phyloP scores from a whole-genome alignment of 2,329 filamentous ascomycete species.

The Xylariaceae sp. region DNA sequence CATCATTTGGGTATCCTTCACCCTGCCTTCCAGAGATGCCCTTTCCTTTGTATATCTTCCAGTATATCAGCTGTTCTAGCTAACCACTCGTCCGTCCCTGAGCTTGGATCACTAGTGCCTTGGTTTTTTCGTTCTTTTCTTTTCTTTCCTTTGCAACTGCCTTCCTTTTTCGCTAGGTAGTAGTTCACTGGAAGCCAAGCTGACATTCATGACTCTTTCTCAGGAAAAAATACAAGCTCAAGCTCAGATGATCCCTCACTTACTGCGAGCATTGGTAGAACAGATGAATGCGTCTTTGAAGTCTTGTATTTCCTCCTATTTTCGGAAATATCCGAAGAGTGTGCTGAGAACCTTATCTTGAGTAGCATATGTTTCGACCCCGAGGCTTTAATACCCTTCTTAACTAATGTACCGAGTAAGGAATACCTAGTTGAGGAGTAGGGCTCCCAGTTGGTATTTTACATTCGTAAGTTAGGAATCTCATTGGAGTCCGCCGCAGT shows the following conservation, averaged over 20 bases:
- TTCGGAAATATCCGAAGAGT: background rate
- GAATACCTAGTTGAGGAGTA: background rate
- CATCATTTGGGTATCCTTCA: too few species aligned
- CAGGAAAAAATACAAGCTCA: background rate
- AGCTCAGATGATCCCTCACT: background rate
- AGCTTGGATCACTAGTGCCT: too few species aligned
- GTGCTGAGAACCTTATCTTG: slow-evolving; percentile 10
- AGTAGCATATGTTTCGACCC: background rate
- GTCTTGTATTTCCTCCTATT: slow-evolving; percentile 12
- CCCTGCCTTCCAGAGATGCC: too few species aligned
- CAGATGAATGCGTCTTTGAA: background rate
- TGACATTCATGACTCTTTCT: too few species aligned
- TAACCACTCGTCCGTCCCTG: background rate
- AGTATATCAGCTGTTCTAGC: too few species aligned
- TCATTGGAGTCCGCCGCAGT: background rate
- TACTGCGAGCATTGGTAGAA: background rate
- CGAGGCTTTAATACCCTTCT: background rate
- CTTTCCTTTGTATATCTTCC: too few species aligned
- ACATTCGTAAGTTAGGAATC: background rate
- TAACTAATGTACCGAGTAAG: background rate
- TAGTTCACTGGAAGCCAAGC: too few species aligned
- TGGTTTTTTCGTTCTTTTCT: too few species aligned
- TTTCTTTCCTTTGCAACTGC: too few species aligned
- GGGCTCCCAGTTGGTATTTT: background rate
- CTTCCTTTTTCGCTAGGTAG: too few species aligned